These are phyloP conservation scores for Elaeagnus macrophylla DNA, from an alignment of 306 rosid species.

Conservation along the genomic window DNA sequence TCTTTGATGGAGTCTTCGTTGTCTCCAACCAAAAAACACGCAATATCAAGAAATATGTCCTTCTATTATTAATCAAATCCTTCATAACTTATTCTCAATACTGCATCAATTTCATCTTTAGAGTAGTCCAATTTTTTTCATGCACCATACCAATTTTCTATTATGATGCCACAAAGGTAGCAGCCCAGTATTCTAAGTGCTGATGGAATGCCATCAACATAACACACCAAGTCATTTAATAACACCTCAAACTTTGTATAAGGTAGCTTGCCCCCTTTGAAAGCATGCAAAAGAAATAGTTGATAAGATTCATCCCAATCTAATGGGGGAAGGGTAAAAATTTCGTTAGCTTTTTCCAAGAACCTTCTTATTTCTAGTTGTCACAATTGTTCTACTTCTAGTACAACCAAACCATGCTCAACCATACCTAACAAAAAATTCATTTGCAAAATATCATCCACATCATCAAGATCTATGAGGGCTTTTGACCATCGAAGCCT, in stretches of 20 bases:
- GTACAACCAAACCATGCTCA: slow-evolving; percentile 22
- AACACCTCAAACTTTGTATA: slow-evolving; percentile 8
- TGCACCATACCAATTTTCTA: slow-evolving; percentile 21
- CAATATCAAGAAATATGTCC: slow-evolving; percentile 24
- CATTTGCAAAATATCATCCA: slow-evolving; percentile 11
- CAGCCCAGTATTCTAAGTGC: slow-evolving; percentile 21
- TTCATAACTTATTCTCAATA: slow-evolving; percentile 22
- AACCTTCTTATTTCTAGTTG: slow-evolving; percentile 20
- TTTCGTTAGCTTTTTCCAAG: neutral
- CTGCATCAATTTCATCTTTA: slow-evolving; percentile 7
- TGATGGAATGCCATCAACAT: slow-evolving; percentile 29
- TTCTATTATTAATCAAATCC: slow-evolving; percentile 11
- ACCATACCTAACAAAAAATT: slow-evolving; percentile 20
- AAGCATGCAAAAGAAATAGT: slow-evolving; percentile 19
- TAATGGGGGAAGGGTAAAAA: slow-evolving; percentile 7
- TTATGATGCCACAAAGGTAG: slow-evolving; percentile 14
- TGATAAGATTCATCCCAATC: slow-evolving; percentile 9
- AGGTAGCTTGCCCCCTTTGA: slow-evolving; percentile 7
- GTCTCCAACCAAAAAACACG: slow-evolving; percentile 26
- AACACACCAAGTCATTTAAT: neutral
- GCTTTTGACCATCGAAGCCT: too few species aligned
- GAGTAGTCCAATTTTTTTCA: slow-evolving; percentile 16
- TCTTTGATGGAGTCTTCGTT: slow-evolving; percentile 7
- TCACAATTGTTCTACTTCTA: slow-evolving; percentile 21
- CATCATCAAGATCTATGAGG: slow-evolving; percentile 26